phyloP scores from a whole-genome alignment of 1,139 yeast genomes.

The Eremothecium cymbalariae region DNA sequence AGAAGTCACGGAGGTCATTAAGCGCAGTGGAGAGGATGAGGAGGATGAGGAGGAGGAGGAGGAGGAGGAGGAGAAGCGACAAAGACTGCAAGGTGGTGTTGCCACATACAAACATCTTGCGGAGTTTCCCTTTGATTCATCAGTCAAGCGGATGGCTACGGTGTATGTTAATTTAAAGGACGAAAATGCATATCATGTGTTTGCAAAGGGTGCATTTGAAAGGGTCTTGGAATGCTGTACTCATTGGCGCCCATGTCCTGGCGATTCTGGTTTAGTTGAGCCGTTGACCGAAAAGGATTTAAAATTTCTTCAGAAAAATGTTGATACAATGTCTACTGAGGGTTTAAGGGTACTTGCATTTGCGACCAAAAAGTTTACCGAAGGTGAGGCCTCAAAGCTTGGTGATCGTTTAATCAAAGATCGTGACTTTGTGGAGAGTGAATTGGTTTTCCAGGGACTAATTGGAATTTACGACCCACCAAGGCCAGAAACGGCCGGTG shows the following conservation, averaged over 20 bases:
- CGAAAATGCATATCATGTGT: conserved; percentile 52
- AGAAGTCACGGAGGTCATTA: background rate
- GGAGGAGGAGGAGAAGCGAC: conserved; percentile 5
- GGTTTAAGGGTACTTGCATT: conserved; percentile 86
- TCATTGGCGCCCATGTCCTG: conserved; percentile 41
- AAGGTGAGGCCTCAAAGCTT: conserved; percentile 35
- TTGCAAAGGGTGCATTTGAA: conserved; percentile 88
- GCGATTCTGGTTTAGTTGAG: conserved; percentile 44
- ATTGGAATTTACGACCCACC: conserved; percentile 98
- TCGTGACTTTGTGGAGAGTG: conserved; percentile 53
- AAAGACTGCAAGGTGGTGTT: conserved; percentile 1
- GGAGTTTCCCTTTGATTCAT: conserved; percentile 83
- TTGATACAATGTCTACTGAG: conserved; percentile 62
- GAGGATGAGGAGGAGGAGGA: no score
- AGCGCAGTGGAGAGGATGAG: conserved; percentile 4
- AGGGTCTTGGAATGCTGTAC: conserved; percentile 57
- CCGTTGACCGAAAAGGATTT: conserved; percentile 46
- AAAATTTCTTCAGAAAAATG: conserved; percentile 43
- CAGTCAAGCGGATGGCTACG: conserved; percentile 87
- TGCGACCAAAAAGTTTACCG: conserved; percentile 43
- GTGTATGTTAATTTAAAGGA: conserved; percentile 41
- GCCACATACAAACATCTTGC: conserved; percentile 31
- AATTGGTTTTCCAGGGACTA: conserved; percentile 71
- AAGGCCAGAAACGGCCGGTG: conserved; percentile 68
- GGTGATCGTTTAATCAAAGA: conserved; percentile 15